Evolutionary conservation across 345 rosid genomes (phyloP), one percentile per base, ranked within the genome.

Genomic region (Mangifera indica): DNA sequence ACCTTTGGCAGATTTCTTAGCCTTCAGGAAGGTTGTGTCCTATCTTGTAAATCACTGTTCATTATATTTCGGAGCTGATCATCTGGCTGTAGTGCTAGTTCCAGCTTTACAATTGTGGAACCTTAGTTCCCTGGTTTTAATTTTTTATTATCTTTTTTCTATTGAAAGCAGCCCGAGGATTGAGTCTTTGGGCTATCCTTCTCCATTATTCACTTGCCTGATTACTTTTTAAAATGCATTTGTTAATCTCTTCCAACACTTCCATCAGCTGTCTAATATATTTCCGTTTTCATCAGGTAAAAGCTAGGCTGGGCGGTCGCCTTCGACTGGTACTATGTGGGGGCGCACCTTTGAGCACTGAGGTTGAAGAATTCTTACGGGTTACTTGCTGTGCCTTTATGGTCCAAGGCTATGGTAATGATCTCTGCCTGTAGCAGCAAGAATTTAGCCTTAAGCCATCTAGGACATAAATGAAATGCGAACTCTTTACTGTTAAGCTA

Each of bases 281-380:
- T 66, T 54, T 3, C 32, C 32, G 32, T 29, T 49, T 66, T 42
- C 51, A 25, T 70, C 66, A 93, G 99, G 93, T 95, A 63, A 95
- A 88, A 80, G 98, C 91, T 67, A 86, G 76, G 79, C 73, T 95
- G 75, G 99, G 99, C 5, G 99, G 99, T 1, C 80, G 93, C 48
- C 81, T 95, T 72, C 83, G 99, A 63, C 82, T 95, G 26, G 71
- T 95, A 59, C 74, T 92, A 68, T 90, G 97, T 4, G 99, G 99
- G 52, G 99, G 92, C 24, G 98, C 99, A 62, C 90, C 99, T n/a
- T 67, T 95, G 80, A 82, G 93, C 80, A 40, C 85, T 63, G 97
- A 90, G 66, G 88, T 95, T 21, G 99, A 95, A 79, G 98, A 95
- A 79, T 95, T 95, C 86, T 77, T 95, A 82, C 86, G 99, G 67